Conservation (phyloP, 148 eudicot genomes). For the Camellia lanceoleosa region DNA sequence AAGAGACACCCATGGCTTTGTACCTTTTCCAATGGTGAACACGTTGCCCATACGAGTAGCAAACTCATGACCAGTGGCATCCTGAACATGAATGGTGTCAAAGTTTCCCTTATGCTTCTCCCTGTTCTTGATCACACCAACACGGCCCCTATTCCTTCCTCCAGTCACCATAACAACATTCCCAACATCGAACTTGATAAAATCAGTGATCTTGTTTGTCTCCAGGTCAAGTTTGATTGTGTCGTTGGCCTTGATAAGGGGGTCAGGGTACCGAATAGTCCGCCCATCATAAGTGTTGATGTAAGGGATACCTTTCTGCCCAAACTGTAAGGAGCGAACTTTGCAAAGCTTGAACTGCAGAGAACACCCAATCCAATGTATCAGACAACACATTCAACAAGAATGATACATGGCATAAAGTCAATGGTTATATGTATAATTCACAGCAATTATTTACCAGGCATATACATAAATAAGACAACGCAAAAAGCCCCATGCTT, state of each 20-base stretch:
- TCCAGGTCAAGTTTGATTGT: constrained; percentile 54
- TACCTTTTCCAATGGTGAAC: constrained; percentile 47
- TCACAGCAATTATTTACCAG: background rate
- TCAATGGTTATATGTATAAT: background rate
- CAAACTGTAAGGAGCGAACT: constrained; percentile 51
- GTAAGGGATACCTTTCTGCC: constrained; percentile 54
- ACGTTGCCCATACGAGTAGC: constrained; percentile 59
- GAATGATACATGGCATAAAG: background rate
- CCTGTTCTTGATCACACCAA: constrained; percentile 51
- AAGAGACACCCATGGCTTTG: constrained; percentile 56
- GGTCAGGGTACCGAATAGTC: constrained; percentile 53
- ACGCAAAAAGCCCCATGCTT: background rate
- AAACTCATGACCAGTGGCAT: constrained; percentile 52
- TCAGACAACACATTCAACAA: background rate
- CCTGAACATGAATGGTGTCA: constrained; percentile 50
- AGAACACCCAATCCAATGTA: background rate
- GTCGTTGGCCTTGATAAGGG: constrained; percentile 51
- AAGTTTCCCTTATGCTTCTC: constrained; percentile 64
- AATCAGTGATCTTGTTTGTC: constrained; percentile 41
- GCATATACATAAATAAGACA: background rate
- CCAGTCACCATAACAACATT: constrained; percentile 69
- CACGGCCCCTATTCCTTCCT: constrained; percentile 58
- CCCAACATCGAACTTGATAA: constrained; percentile 59
- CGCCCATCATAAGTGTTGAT: constrained; percentile 57
- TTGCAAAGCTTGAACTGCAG: constrained; percentile 58